Evolutionary conservation across 768 basidiomycete species (phyloP).

Genomic region (Boletus tylopilopsis): DNA sequence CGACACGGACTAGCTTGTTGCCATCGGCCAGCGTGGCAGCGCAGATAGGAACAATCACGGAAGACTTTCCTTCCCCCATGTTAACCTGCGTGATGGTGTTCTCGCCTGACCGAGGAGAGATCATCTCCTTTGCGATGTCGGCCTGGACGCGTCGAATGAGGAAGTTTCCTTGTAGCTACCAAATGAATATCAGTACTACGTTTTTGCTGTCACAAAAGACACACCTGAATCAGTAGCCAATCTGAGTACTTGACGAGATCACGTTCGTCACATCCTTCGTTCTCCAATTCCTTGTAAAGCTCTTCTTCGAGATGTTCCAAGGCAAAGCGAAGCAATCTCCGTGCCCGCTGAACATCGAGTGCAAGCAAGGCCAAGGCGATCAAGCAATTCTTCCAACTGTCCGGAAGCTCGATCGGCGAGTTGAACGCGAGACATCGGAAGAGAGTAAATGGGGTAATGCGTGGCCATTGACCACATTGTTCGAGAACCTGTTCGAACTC

Average conservation of each 20-base stretch:
- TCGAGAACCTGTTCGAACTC: not conserved
- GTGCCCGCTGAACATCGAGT: too few relatives aligned
- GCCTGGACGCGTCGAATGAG: not conserved
- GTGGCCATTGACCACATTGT: not conserved
- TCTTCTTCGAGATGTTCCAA: not conserved
- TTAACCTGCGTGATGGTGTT: too few relatives aligned
- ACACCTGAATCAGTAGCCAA: not conserved
- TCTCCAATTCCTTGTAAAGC: not conserved
- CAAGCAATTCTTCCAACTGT: not conserved
- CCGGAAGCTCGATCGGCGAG: not conserved
- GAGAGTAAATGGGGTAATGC: not conserved
- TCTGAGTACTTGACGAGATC: not conserved
- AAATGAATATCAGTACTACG: not conserved
- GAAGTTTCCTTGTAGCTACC: not conserved
- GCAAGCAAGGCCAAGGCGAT: not conserved
- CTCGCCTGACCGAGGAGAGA: too few relatives aligned
- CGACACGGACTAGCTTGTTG: too few relatives aligned
- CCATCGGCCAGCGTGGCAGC: too few relatives aligned
- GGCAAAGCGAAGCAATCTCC: too few relatives aligned
- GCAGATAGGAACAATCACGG: too few relatives aligned
- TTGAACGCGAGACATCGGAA: not conserved
- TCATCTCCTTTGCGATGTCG: too few relatives aligned
- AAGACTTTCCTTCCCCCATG: too few relatives aligned
- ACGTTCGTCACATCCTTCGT: not conserved
- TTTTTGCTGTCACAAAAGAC: not conserved